Evolutionary conservation across 2,329 filamentous ascomycete species (phyloP).

Genomic region (Madurella fahalii): DNA sequence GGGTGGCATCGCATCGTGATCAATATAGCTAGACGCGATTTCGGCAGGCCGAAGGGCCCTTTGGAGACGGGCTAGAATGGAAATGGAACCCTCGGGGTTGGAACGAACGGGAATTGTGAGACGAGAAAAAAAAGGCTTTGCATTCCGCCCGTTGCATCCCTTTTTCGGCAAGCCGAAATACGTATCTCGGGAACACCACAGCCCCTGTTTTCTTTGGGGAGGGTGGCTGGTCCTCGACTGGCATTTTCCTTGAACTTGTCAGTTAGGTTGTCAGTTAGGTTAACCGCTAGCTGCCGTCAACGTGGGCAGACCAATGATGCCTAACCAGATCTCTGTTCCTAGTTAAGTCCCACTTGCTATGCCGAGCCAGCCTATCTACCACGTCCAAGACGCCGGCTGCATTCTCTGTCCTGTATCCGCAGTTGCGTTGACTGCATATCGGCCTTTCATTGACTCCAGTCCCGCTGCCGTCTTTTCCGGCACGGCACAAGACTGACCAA

Average conservation of each 20-base stretch:
- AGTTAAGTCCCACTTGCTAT: not conserved
- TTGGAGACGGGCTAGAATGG: slow-evolving; percentile 3
- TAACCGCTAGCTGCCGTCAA: not conserved
- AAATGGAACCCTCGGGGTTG: slow-evolving; percentile 2
- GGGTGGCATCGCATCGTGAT: slow-evolving; percentile 10
- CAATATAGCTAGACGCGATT: slow-evolving; percentile 12
- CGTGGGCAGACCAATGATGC: slow-evolving; percentile 7
- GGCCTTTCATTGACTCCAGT: not conserved
- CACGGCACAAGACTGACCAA: not conserved
- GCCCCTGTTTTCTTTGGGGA: not conserved
- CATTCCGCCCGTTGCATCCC: not conserved
- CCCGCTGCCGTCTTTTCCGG: not conserved
- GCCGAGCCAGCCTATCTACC: not conserved
- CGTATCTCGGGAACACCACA: slow-evolving; percentile 2
- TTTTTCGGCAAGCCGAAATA: slow-evolving; percentile 21
- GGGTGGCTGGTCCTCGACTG: not conserved
- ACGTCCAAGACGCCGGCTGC: not conserved
- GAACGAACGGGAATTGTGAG: not conserved
- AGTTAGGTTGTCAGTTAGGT: not conserved
- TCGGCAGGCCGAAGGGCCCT: slow-evolving; percentile 11
- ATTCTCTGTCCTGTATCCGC: slow-evolving; percentile 3
- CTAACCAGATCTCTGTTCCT: slow-evolving; percentile 11
- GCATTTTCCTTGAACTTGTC: not conserved
- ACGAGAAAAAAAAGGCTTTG: not conserved
- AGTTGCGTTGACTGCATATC: not conserved